Conservation (phyloP, 2,329 filamentous ascomycete genomes). For the Colletotrichum endophyticum region DNA sequence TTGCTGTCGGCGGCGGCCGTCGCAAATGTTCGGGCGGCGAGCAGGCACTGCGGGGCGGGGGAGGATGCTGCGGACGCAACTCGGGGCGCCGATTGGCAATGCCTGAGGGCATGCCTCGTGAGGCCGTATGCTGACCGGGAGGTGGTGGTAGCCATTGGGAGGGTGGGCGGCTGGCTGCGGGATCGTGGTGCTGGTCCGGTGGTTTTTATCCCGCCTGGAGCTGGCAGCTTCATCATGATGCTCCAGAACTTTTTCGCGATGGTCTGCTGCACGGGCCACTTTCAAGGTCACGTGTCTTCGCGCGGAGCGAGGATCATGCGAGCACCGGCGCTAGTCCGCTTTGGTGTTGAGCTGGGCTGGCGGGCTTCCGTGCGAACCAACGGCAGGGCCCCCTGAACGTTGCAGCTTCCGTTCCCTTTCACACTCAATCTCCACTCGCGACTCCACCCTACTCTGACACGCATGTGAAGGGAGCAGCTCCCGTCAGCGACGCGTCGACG, state of each 20-base stretch:
- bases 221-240: slow-evolving; percentile 6
- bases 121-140: slow-evolving; percentile 17
- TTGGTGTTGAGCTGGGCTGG: neutral
- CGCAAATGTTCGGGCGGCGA: slow-evolving; percentile 14
- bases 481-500: slow-evolving; percentile 1
- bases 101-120: slow-evolving; percentile 19
- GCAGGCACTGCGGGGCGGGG: neutral
- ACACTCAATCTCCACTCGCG: neutral
- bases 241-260: slow-evolving; percentile 21
- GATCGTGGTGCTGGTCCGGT: neutral
- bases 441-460: slow-evolving; percentile 8
- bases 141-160: slow-evolving; percentile 18
- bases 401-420: neutral
- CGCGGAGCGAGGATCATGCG: slow-evolving; percentile 13
- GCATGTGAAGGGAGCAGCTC: neutral
- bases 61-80: neutral
- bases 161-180: neutral
- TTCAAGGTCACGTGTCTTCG: slow-evolving; percentile 18
- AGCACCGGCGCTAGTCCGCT: neutral
- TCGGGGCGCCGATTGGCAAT: slow-evolving; percentile 13
- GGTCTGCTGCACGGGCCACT: slow-evolving; percentile 11
- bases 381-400: neutral
- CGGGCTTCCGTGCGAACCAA: neutral
- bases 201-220: neutral
- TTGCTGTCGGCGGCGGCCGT: slow-evolving; percentile 9